Base-by-base conservation (phyloP, 495 filamentous ascomycete genomes). In the Aspergillus mulundensis region DNA sequence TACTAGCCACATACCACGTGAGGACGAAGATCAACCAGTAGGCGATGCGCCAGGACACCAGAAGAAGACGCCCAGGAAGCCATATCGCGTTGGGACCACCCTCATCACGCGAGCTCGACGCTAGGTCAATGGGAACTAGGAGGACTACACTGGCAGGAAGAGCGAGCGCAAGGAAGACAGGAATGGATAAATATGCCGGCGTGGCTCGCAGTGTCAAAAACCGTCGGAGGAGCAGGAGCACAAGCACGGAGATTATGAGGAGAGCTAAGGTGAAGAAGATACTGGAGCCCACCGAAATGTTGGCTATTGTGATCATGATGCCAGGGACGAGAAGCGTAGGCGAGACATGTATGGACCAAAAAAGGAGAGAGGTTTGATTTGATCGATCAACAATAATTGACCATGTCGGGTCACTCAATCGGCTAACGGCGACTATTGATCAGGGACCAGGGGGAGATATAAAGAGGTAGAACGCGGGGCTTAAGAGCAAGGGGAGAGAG, bases 21-120 rank as follows among this genome's bases (percentile, higher is more conserved):
- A 98, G 77, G 45, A 83, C 82, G 66, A 98, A 98, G 21, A 92
- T 97, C 42, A 98, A 76, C 94, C 94, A 98, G 73, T 98, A 98
- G 30, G 87, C 84, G 48, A 97, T 89, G 53, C 93, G 80, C 94
- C 94, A 98, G 59, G 83, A 85, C 5, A 97, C 87, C 59, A 90
- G 77, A 41, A 96, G 73, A 32, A 88, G 77, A 25, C 81, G 74
- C 54, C 86, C 78, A 7, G 89, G 85, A 16, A 85, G 67, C 82
- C 82, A 85, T 48, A 87, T 84, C 23, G 84, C 84, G 58, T 83
- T 84, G 20, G 84, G 80, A 5, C 79, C 82, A 15, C 73, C 79
- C 56, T 87, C 85, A 59, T 91, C 84, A 52, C 84, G 81, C 16
- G 87, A 84, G 65, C 82, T 92, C 2, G 91, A 96, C 3, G 94